Evolutionary conservation across 208 protist genomes (phyloP).

Genomic region (Crithidia fasciculata): DNA sequence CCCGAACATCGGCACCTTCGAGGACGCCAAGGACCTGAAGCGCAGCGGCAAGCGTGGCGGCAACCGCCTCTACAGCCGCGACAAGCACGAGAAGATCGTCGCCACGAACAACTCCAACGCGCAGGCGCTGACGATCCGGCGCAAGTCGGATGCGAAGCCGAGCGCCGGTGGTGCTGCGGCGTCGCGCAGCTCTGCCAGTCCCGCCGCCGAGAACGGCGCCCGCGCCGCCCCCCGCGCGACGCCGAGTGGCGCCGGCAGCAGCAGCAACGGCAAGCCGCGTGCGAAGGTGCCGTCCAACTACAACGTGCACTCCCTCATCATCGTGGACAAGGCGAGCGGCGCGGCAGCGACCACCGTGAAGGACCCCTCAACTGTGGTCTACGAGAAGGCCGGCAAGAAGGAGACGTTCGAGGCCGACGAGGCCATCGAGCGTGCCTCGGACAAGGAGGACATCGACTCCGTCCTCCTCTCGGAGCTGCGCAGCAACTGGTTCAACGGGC

Average conservation of each 20-base stretch:
- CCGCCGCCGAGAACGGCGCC: slow-evolving; percentile 6
- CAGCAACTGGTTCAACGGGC: slow-evolving; percentile 76
- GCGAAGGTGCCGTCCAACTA: slow-evolving; percentile 74
- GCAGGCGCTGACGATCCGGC: slow-evolving; percentile 51
- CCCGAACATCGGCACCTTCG: slow-evolving; percentile 61
- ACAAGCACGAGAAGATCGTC: slow-evolving; percentile 56
- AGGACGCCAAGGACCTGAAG: slow-evolving; percentile 50
- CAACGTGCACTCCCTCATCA: slow-evolving; percentile 76
- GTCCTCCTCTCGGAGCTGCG: slow-evolving; percentile 73
- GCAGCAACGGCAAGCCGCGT: slow-evolving; percentile 33
- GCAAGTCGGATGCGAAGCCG: slow-evolving; percentile 28
- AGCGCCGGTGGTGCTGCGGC: not conserved
- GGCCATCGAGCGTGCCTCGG: slow-evolving; percentile 42
- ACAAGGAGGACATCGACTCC: slow-evolving; percentile 57
- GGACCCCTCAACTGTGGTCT: slow-evolving; percentile 60
- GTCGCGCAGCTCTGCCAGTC: not conserved
- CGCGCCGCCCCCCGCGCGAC: slow-evolving; percentile 3
- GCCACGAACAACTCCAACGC: slow-evolving; percentile 47
- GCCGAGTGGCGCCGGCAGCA: slow-evolving; percentile 9
- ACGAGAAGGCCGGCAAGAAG: slow-evolving; percentile 67
- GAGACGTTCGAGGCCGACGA: slow-evolving; percentile 81
- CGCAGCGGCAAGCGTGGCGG: slow-evolving; percentile 79
- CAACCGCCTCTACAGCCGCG: slow-evolving; percentile 58
- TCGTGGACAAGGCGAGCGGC: slow-evolving; percentile 47
- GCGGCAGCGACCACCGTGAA: slow-evolving; percentile 35